phyloP scores from a whole-genome alignment of 2,329 filamentous ascomycete species.

The Neocatenulostroma microsporum region DNA sequence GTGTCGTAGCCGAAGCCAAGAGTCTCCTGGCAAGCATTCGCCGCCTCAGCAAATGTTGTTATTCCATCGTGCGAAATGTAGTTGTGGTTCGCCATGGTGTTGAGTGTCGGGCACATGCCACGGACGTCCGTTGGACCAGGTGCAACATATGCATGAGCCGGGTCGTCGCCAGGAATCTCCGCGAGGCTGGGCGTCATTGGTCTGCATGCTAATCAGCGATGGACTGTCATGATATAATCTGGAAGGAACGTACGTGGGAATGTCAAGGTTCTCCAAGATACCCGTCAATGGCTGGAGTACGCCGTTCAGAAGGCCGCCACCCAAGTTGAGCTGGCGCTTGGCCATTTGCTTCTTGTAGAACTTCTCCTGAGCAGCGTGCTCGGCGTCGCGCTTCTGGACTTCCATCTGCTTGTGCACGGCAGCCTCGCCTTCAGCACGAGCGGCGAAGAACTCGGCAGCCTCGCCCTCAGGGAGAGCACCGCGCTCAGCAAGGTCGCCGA shows the following conservation, averaged over 20 bases:
- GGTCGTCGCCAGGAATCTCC: constrained; percentile 19
- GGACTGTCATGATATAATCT: not conserved
- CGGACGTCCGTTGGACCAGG: constrained; percentile 17
- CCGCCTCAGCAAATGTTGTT: constrained; percentile 23
- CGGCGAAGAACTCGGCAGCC: constrained; percentile 13
- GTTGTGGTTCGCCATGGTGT: constrained; percentile 26
- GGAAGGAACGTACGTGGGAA: constrained; percentile 14
- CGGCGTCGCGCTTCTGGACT: constrained; percentile 8
- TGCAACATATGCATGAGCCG: constrained; percentile 16
- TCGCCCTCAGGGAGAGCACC: constrained; percentile 13
- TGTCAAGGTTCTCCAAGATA: constrained; percentile 14
- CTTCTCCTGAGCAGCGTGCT: constrained; percentile 12
- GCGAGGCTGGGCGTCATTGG: constrained; percentile 15
- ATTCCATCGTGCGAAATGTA: constrained; percentile 23
- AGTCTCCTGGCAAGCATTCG: constrained; percentile 23
- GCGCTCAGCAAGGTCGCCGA: constrained; percentile 15
- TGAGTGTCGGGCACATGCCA: constrained; percentile 20
- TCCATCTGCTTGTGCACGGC: constrained; percentile 10
- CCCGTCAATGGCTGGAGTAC: constrained; percentile 22
- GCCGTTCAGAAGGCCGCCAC: constrained; percentile 17
- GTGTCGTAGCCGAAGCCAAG: constrained; percentile 23
- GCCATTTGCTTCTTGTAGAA: constrained; percentile 14
- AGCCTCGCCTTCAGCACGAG: constrained; percentile 13
- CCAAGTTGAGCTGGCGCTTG: constrained; percentile 9
- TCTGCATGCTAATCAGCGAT: constrained; percentile 2